phyloP scores from a whole-genome alignment of 495 filamentous ascomycete genomes.

The Neurospora sp. region DNA sequence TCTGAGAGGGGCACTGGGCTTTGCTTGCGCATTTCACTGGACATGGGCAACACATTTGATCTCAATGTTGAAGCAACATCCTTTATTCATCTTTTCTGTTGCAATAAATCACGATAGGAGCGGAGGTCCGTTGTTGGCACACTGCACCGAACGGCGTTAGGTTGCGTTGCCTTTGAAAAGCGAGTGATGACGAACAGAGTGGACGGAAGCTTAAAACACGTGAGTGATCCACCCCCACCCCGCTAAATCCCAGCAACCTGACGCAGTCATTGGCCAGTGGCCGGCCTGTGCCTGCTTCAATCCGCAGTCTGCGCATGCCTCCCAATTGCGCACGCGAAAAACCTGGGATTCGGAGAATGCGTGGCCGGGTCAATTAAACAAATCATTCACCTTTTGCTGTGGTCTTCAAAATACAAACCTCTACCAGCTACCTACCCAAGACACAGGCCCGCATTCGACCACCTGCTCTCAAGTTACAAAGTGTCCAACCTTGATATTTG shows the following conservation, averaged over 20 bases:
- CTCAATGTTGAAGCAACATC: not conserved
- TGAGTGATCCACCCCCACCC: constrained; percentile 10
- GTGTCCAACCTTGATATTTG: not conserved
- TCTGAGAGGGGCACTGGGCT: not conserved
- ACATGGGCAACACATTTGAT: not conserved
- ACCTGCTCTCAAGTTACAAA: not conserved
- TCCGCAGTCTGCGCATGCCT: constrained; percentile 12
- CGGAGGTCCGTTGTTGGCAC: not conserved
- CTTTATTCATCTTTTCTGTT: not conserved
- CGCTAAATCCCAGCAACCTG: not conserved
- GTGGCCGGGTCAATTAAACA: constrained; percentile 21
- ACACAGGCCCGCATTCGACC: not conserved
- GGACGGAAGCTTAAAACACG: constrained; percentile 4
- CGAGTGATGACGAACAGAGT: constrained; percentile 9
- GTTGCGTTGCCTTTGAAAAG: not conserved
- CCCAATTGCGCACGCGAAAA: constrained; percentile 21
- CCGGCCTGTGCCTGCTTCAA: constrained; percentile 12
- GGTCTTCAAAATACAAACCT: not conserved
- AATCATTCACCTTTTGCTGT: constrained; percentile 1
- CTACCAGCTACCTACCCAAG: not conserved
- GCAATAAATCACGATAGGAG: not conserved
- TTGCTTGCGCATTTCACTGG: not conserved
- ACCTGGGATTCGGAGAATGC: constrained; percentile 9
- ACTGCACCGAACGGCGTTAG: not conserved
- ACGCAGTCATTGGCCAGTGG: constrained; percentile 8